Evolutionary conservation across 2,329 filamentous ascomycete genomes (phyloP).

Genomic region (Pyrenochaeta sp.): DNA sequence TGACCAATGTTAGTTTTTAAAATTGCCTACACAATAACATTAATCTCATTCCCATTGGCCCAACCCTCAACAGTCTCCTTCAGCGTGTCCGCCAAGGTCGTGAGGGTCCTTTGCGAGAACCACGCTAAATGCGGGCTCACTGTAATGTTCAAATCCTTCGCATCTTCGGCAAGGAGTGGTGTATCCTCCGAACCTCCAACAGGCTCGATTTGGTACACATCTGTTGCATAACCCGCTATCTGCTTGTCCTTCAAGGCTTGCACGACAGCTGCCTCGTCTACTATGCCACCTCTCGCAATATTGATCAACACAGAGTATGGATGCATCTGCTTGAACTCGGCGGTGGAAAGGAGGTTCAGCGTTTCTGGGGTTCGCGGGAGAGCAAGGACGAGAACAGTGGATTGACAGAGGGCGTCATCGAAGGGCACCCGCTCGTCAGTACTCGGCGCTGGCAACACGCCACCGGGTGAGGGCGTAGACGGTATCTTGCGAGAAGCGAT

Average conservation of each 20-base stretch:
- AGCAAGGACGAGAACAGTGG: slow-evolving; percentile 51
- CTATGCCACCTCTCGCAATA: slow-evolving; percentile 60
- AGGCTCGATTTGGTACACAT: slow-evolving; percentile 61
- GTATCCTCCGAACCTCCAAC: slow-evolving; percentile 51
- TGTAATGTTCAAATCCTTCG: slow-evolving; percentile 59
- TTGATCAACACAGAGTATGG: slow-evolving; percentile 58
- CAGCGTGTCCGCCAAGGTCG: slow-evolving; percentile 55
- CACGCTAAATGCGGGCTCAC: slow-evolving; percentile 64
- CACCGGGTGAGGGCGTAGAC: slow-evolving; percentile 10
- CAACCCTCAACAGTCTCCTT: slow-evolving; percentile 60
- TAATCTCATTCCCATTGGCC: slow-evolving; percentile 50
- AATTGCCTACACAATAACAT: slow-evolving; percentile 41
- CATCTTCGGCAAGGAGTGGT: slow-evolving; percentile 55
- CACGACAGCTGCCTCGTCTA: slow-evolving; percentile 60
- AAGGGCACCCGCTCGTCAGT: slow-evolving; percentile 44
- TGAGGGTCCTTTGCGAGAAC: slow-evolving; percentile 59
- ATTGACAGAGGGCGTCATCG: slow-evolving; percentile 44
- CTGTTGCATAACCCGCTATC: slow-evolving; percentile 61
- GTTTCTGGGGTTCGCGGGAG: slow-evolving; percentile 45
- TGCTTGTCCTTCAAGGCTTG: slow-evolving; percentile 54
- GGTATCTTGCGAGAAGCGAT: slow-evolving; percentile 54
- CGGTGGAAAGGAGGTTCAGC: slow-evolving; percentile 41
- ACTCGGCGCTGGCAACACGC: slow-evolving; percentile 9
- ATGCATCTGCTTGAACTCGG: slow-evolving; percentile 57
- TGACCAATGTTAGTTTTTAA: neutral